Evolutionary conservation across 129 eudicot species (phyloP).

Genomic region (Oenanthe sinensis): DNA sequence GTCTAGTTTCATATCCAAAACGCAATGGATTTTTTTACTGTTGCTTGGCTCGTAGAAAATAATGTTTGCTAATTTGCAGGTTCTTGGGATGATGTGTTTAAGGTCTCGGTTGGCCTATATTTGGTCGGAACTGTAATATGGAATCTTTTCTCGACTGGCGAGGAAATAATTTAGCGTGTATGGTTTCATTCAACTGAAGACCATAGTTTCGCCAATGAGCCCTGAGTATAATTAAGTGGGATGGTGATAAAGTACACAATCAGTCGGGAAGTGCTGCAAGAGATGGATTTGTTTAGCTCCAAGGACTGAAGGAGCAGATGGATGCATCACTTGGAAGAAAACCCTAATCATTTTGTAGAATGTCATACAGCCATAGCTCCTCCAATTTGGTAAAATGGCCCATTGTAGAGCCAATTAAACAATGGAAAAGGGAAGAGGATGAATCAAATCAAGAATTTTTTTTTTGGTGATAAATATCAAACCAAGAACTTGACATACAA

Average conservation of each 20-base stretch:
- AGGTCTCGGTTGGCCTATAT: conserved; percentile 85
- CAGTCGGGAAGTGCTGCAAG: not conserved
- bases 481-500: not conserved
- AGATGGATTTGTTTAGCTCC: not conserved
- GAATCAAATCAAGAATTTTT: not conserved
- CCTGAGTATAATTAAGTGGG: not conserved
- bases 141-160: conserved; percentile 91
- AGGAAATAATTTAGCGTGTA: conserved; percentile 46
- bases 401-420: not conserved
- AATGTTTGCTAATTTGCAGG: conserved; percentile 40
- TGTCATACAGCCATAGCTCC: not conserved
- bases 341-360: not conserved
- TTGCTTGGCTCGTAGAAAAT: not conserved
- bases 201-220: not conserved
- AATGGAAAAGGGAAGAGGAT: not conserved
- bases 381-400: not conserved
- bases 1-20: not conserved
- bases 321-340: not conserved
- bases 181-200: not conserved
- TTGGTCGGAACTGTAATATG: conserved; percentile 84
- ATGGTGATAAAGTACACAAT: not conserved
- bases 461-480: not conserved
- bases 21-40: not conserved
- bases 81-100: conserved; percentile 90
- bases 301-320: not conserved